Base-by-base conservation (phyloP, 371 early-diverging fungal species). In the Apophysomyces ossiformis region DNA sequence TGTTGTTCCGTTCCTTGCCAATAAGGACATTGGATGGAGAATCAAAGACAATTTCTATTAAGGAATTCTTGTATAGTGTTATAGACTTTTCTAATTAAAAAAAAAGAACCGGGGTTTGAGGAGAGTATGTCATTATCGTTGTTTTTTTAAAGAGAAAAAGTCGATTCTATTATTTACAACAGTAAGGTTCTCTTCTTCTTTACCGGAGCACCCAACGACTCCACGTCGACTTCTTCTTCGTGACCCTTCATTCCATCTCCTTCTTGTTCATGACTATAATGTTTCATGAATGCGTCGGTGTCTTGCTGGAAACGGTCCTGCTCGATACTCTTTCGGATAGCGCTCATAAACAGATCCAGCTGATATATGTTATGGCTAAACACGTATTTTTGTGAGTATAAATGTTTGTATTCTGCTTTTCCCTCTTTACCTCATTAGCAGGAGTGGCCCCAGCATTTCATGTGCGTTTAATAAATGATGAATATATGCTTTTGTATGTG, bases 1-100 rank as follows among this genome's bases (percentile, higher is more conserved):
- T 44, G 89, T 97, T 38, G 95, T 96, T 37, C 97, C 97, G 6
- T 97, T 95, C 73, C 80, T 87, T 82, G 94, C 96, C 7, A 92
- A 92, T 41, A 84, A 85, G 67, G 79, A 83, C 47, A 72, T 94
- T 50, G 84, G 79, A 15, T 94, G 93, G 93, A 84, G 83, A 71
- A 86, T 93, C 72, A 71, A 68, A 16, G 63, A 63, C 16, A 78
- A 82, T 64, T 82, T 77, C 66, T 73, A 63, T 58, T 78, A 78
- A 65, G 60, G 13, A 36, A 56, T 26, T 26, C 2, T 26, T 26
- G 32, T 54, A 50, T 45, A 47, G 35, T 37, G 39, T 0, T 60
- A 60, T 16, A 2, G 18, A 26, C 7, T 16, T 26, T 26, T 26
- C 32, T 26, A 26, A 26, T 26, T 39, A 65, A 44, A 47, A 57